A percentile compares a stretch with the other conserved stretches of the same genome.
Conservation (phyloP, 192 early-diverging fungal genomes). For the Chytriomyces sp. region DNA sequence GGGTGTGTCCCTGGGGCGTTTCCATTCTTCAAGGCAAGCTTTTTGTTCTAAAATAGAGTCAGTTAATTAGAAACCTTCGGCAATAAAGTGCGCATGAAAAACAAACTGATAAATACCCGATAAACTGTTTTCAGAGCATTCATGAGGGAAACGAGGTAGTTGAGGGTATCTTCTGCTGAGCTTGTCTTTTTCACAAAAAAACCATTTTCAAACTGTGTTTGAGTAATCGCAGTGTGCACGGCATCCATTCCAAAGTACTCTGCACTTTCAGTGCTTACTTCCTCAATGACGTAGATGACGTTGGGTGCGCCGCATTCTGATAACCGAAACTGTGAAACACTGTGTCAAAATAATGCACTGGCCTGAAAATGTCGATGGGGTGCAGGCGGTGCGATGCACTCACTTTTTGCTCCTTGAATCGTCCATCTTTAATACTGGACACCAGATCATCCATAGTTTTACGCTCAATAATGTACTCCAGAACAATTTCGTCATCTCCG, state of each 20-base stretch:
- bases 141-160: conserved; percentile 74
- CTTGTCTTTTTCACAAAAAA: conserved; percentile 83
- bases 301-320: conserved; percentile 71
- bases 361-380: background rate
- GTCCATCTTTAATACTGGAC: conserved; percentile 88
- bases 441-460: conserved; percentile 95
- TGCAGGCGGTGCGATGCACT: background rate
- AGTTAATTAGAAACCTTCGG: background rate
- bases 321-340: conserved; percentile 75
- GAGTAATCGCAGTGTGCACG: conserved; percentile 74
- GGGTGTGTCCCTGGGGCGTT: background rate
- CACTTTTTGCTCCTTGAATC: conserved; percentile 93
- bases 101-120: conserved; percentile 51
- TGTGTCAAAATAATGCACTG: too few species aligned
- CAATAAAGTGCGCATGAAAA: background rate
- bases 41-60: too few species aligned
- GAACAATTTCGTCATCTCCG: conserved; percentile 67
- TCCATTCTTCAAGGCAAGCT: background rate
- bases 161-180: conserved; percentile 78
- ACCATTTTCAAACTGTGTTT: conserved; percentile 76
- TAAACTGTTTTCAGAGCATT: conserved; percentile 59
- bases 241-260: conserved; percentile 62
- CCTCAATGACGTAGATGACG: conserved; percentile 89
- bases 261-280: conserved; percentile 68
- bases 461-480: conserved; percentile 88